A percentile compares a stretch with the other conserved stretches of the same genome.
These are phyloP conservation scores for Hypoxylon sp. DNA, from an alignment of 2,329 filamentous ascomycete species.

Conservation along the genomic window DNA sequence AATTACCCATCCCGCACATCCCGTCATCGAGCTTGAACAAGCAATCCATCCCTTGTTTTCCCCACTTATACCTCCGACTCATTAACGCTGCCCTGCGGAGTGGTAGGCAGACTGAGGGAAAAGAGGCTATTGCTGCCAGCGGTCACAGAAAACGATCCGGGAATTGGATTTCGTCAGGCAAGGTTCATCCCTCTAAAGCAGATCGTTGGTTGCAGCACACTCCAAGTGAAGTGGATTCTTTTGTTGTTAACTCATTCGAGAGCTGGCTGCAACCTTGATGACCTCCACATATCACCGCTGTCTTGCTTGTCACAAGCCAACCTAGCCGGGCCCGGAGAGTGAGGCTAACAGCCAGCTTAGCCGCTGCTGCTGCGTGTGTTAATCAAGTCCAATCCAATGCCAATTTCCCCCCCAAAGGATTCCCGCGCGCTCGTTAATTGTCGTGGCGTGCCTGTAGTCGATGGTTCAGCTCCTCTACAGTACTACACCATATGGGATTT, in stretches of 20 bases:
- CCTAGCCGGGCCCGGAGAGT: slow-evolving; percentile 34
- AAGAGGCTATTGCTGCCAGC: slow-evolving; percentile 3
- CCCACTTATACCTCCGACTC: slow-evolving; percentile 33
- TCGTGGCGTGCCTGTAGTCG: slow-evolving; percentile 35
- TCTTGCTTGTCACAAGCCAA: slow-evolving; percentile 32
- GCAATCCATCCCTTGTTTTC: slow-evolving; percentile 32
- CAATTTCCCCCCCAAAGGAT: slow-evolving; percentile 19
- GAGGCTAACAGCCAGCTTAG: slow-evolving; percentile 41
- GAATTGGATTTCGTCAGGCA: slow-evolving; percentile 31
- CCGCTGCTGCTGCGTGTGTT: slow-evolving; percentile 33
- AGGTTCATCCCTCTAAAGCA: slow-evolving; percentile 27
- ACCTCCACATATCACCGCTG: slow-evolving; percentile 33
- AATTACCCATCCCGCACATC: slow-evolving; percentile 14
- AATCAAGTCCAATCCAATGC: slow-evolving; percentile 28
- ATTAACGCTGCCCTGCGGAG: slow-evolving; percentile 6
- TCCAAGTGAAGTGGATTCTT: slow-evolving; percentile 38
- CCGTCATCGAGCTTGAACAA: slow-evolving; percentile 17
- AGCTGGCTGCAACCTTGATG: slow-evolving; percentile 37
- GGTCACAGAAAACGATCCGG: slow-evolving; percentile 16
- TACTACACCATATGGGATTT: slow-evolving; percentile 22
- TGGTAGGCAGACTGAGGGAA: slow-evolving; percentile 14
- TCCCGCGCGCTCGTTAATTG: slow-evolving; percentile 34
- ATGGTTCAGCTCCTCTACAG: slow-evolving; percentile 22
- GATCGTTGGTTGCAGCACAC: slow-evolving; percentile 23
- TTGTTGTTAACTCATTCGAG: slow-evolving; percentile 37